Base-by-base conservation (phyloP, 441 rosid species). In the Jatropha podagrica region DNA sequence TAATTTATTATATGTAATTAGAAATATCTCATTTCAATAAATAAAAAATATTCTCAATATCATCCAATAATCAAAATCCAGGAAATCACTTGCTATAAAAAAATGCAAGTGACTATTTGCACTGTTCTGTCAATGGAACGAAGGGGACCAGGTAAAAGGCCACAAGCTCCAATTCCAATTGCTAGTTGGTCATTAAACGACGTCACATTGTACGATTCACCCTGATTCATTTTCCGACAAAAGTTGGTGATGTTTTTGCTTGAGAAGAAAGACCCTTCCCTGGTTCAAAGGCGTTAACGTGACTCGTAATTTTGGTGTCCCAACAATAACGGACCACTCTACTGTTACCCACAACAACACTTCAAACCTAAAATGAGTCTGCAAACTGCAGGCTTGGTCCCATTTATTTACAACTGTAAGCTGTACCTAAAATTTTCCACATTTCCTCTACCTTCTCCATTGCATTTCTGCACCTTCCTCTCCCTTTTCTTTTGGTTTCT, bases 281-380 rank as follows among this genome's bases (percentile, higher is more conserved):
- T 44, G 5, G 4, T 64, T 64, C 18, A 3, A 65, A 65, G 77
- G 55, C 73, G 65, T 71, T 63, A 79, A 65, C 75, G 26, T 74
- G 73, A 79, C 76, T 66, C 74, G 32, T 70, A 52, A 70, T 74
- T 58, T 20, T 73, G 60, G 68, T 2, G 2, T 15, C 27, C 42
- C 32, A 44, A 44, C 10, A 54, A 11, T 14, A 32, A 32, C 32
- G 13, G 3, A 32, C 52, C 11, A 48, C 4, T 12, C 15, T 48
- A 15, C 52, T 1, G 14, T 12, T 48, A 48, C 4, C 15, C 9
- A 44, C 48, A 54, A 18, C 58, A 15, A 54, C 7, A 54, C 23
- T 4, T n/a, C 10, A 54, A 54, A 48, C 11, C 14, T 12, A 48
- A 48, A 48, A 12, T 48, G 52, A 48, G 11, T 48, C 51, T 48